Evolutionary conservation across 768 basidiomycete genomes (phyloP).

Genomic region (Boletus insuetus): DNA sequence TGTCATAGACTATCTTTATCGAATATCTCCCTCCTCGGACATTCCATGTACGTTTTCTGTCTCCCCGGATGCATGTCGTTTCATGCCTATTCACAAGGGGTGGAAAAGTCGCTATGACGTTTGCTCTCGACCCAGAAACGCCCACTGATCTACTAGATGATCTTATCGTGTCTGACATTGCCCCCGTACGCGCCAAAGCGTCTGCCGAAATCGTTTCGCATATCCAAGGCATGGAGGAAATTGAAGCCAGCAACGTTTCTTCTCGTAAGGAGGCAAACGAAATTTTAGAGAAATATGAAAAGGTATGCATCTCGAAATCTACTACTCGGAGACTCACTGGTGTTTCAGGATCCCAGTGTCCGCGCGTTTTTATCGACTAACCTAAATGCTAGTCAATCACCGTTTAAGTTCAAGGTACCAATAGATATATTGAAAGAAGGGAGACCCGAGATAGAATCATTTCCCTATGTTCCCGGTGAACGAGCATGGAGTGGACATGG

Average conservation of each 20-base stretch:
- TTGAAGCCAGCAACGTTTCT: slow-evolving; percentile 56
- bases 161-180: slow-evolving; percentile 79
- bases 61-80: neutral
- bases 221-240: slow-evolving; percentile 67
- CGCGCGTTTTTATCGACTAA: slow-evolving; percentile 89
- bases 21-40: slow-evolving; percentile 76
- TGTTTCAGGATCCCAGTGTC: slow-evolving; percentile 61
- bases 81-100: slow-evolving; percentile 53
- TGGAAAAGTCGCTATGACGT: slow-evolving; percentile 77
- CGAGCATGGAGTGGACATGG: slow-evolving; percentile 55
- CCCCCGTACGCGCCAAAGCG: slow-evolving; percentile 57
- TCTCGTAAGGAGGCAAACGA: slow-evolving; percentile 69
- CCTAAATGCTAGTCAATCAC: slow-evolving; percentile 40
- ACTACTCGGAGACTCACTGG: slow-evolving; percentile 2
- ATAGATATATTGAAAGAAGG: slow-evolving; percentile 59
- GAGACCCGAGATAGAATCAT: slow-evolving; percentile 70
- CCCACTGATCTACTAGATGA: slow-evolving; percentile 44
- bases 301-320: slow-evolving; percentile 39
- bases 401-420: slow-evolving; percentile 71
- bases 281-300: slow-evolving; percentile 59
- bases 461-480: slow-evolving; percentile 66
- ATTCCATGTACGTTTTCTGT: slow-evolving; percentile 71
- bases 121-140: slow-evolving; percentile 50
- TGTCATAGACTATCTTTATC: slow-evolving; percentile 50
- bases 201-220: slow-evolving; percentile 68